Percentiles rank a stretch among this genome's conserved stretches.
These are phyloP conservation scores for Geum urbanum DNA, from an alignment of 306 rosid genomes.

Conservation along the genomic window DNA sequence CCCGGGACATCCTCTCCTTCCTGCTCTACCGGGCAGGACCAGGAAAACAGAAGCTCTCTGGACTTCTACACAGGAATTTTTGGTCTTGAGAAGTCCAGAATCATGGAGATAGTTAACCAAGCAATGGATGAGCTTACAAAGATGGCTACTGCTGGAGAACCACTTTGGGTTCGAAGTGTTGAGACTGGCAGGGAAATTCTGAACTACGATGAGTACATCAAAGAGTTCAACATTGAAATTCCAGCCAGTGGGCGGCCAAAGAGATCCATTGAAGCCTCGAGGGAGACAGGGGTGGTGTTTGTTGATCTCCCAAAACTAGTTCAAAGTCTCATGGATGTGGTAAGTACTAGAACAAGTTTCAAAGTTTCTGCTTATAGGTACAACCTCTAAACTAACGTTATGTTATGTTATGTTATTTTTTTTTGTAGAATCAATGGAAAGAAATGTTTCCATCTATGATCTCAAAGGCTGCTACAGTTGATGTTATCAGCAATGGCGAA, in stretches of 20 bases:
- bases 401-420: neutral
- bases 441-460: slow-evolving; percentile 93
- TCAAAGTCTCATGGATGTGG: slow-evolving; percentile 82
- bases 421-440: slow-evolving; percentile 84
- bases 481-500: slow-evolving; percentile 75
- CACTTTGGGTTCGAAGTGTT: slow-evolving; percentile 81
- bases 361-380: neutral
- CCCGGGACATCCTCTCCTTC: slow-evolving; percentile 63
- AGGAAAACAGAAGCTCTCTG: slow-evolving; percentile 70
- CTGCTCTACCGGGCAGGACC: slow-evolving; percentile 60
- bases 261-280: slow-evolving; percentile 84
- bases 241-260: slow-evolving; percentile 37
- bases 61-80: slow-evolving; percentile 88
- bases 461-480: slow-evolving; percentile 85
- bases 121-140: slow-evolving; percentile 74
- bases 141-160: slow-evolving; percentile 74
- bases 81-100: slow-evolving; percentile 75
- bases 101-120: slow-evolving; percentile 66
- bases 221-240: slow-evolving; percentile 47
- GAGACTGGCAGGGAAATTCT: slow-evolving; percentile 89
- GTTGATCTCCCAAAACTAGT: slow-evolving; percentile 70
- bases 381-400: neutral
- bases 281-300: slow-evolving; percentile 72
- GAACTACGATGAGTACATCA: slow-evolving; percentile 78
- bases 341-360: slow-evolving; percentile 23